Conservation (phyloP, 495 filamentous ascomycete genomes). For the Cercophora scortea region DNA sequence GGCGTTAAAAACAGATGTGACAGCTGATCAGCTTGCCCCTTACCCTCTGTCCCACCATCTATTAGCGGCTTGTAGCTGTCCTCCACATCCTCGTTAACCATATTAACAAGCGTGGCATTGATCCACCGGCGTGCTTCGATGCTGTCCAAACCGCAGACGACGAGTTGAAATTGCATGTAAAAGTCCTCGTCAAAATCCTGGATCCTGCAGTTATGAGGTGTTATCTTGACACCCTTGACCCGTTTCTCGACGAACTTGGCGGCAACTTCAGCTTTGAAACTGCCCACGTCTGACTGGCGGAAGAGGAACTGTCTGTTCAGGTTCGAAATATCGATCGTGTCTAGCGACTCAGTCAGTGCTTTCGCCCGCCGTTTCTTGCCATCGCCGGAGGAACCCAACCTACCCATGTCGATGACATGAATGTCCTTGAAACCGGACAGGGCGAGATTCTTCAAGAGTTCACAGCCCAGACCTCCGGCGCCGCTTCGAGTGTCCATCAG, state of each 20-base stretch:
- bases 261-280: conserved; percentile 87
- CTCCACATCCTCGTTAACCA: conserved; percentile 65
- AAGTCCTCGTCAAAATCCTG: conserved; percentile 97
- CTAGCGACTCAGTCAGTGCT: conserved; percentile 19
- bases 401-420: conserved; percentile 92
- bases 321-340: conserved; percentile 97
- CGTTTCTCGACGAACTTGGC: conserved; percentile 83
- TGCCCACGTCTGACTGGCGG: conserved; percentile 84
- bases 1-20: too few relatives aligned
- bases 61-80: conserved; percentile 87
- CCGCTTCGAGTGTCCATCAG: conserved; percentile 47
- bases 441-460: conserved; percentile 94
- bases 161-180: conserved; percentile 93
- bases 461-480: conserved; percentile 91
- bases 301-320: conserved; percentile 98
- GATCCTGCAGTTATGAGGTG: conserved; percentile 86
- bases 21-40: neutral
- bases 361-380: neutral
- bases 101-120: conserved; percentile 82
- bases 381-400: neutral
- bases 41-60: conserved; percentile 83
- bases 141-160: conserved; percentile 95
- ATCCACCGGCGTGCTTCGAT: conserved; percentile 98
- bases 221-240: conserved; percentile 86
- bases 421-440: conserved; percentile 94